Conservation (phyloP, 306 rosid genomes). For the Crataegus laevigata region DNA sequence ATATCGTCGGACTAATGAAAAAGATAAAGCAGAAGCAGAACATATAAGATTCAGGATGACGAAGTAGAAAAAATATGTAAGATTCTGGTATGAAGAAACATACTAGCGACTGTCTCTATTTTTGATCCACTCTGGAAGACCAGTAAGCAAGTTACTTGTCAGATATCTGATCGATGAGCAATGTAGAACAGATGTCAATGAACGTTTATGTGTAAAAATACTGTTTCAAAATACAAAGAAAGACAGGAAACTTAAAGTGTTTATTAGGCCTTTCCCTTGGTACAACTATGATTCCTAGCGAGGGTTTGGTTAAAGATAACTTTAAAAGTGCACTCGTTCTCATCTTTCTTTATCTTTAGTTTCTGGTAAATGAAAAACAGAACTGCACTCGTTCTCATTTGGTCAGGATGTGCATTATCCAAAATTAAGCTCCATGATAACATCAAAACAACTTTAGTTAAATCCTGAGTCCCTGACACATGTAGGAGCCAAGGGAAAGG, state of each 20-base stretch:
- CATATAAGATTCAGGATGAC: not conserved
- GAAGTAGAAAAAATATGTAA: not conserved
- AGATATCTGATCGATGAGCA: slow-evolving; percentile 7
- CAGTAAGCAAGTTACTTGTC: slow-evolving; percentile 17
- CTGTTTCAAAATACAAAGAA: not conserved
- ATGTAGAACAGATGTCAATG: not conserved
- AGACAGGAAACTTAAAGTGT: not conserved
- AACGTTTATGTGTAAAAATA: not conserved
- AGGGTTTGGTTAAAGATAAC: not conserved
- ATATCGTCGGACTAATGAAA: not conserved
- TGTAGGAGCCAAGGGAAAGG: not conserved
- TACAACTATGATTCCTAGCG: not conserved
- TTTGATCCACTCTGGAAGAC: slow-evolving; percentile 17
- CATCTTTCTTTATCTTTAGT: not conserved
- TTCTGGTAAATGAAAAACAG: not conserved
- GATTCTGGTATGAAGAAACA: not conserved
- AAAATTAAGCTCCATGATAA: not conserved
- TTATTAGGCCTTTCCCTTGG: not conserved
- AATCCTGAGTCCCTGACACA: not conserved
- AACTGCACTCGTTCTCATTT: not conserved
- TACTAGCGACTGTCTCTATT: slow-evolving; percentile 5
- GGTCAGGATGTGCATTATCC: not conserved
- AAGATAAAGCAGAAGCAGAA: no score
- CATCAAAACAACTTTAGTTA: not conserved
- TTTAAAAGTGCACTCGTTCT: no score